Conservation (phyloP, 202 grass and related monocot species). For the Brachypodium distachyon region DNA sequence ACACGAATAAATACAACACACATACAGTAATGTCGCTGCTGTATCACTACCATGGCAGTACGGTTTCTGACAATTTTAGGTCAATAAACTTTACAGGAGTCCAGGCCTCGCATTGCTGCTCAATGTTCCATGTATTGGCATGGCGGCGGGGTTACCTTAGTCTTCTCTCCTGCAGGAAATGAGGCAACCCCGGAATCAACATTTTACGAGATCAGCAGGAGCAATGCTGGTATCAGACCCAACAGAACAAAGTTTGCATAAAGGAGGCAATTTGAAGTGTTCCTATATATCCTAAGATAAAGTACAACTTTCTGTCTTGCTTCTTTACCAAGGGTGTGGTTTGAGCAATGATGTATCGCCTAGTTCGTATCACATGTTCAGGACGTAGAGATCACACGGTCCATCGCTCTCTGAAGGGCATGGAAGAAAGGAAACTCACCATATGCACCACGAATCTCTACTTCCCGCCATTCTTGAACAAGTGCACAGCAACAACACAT, state of each 20-base stretch:
- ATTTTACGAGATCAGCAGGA: background rate
- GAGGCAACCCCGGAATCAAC: background rate
- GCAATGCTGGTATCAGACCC: background rate
- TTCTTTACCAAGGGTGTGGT: background rate
- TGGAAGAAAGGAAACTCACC: constrained; percentile 30
- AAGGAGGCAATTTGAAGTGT: background rate
- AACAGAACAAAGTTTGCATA: background rate
- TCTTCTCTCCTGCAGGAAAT: constrained; percentile 44
- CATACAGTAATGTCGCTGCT: background rate
- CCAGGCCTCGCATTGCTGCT: background rate
- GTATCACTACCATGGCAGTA: constrained; percentile 20
- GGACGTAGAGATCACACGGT: background rate
- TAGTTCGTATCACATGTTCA: background rate
- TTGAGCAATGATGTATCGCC: background rate
- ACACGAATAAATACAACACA: constrained; percentile 19
- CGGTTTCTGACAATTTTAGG: constrained; percentile 23
- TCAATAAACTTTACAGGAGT: constrained; percentile 40
- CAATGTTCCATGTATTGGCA: constrained; percentile 68
- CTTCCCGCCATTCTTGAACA: constrained; percentile 98
- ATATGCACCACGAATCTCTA: constrained; percentile 70
- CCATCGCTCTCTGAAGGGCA: background rate
- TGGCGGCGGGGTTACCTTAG: constrained; percentile 44
- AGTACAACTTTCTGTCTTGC: background rate
- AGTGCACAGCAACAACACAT: constrained; percentile 94
- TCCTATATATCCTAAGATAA: no score